phyloP scores from a whole-genome alignment of 345 rosid genomes.

The Viola odorata region DNA sequence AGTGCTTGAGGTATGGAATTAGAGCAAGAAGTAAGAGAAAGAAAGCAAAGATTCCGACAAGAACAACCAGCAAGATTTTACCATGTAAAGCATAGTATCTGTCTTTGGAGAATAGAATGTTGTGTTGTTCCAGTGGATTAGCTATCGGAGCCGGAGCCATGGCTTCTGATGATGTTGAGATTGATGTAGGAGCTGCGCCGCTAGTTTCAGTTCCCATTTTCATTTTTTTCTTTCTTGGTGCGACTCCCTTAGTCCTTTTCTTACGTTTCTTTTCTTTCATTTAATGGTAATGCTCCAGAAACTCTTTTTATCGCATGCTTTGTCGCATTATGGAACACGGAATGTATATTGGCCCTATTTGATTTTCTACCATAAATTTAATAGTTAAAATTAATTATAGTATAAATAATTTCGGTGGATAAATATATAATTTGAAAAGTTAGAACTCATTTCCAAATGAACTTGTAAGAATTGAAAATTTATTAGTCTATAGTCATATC shows the following conservation, averaged over 20 bases:
- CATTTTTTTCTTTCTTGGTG: neutral
- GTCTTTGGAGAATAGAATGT: slow-evolving; percentile 23
- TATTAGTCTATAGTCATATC: too few species aligned
- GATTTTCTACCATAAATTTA: too few species aligned
- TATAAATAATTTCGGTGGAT: too few species aligned
- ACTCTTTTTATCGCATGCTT: neutral
- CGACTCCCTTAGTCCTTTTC: too few species aligned
- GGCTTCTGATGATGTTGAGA: neutral
- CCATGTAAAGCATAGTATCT: slow-evolving; percentile 42
- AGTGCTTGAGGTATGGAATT: slow-evolving; percentile 37
- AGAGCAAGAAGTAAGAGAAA: slow-evolving; percentile 32
- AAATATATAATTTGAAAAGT: too few species aligned
- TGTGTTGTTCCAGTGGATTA: neutral
- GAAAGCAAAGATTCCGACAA: slow-evolving; percentile 26
- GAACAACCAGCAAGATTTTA: slow-evolving; percentile 27
- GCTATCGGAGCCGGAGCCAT: neutral
- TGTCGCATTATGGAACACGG: too few species aligned
- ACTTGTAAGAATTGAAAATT: too few species aligned
- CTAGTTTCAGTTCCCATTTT: neutral
- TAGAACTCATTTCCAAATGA: too few species aligned
- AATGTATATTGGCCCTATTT: too few species aligned
- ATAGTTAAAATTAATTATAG: too few species aligned
- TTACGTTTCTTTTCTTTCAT: neutral
- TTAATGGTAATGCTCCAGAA: neutral
- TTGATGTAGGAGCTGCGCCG: neutral